phyloP scores from a whole-genome alignment of 75 land plant genomes.

The Cunninghamia lanceolata region DNA sequence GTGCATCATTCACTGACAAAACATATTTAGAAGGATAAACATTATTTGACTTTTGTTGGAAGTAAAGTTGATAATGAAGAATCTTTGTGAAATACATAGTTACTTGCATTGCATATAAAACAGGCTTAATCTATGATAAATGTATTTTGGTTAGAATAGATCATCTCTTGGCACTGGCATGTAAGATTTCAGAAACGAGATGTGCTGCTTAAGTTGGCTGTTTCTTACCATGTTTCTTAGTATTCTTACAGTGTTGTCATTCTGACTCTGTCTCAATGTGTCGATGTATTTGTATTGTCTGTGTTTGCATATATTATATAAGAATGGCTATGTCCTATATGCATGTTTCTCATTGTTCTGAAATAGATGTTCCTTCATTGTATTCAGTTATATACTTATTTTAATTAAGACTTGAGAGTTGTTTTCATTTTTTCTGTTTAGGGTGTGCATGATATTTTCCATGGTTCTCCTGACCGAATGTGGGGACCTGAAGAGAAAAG shows the following conservation, averaged over 20 bases:
- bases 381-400: neutral
- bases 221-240: neutral
- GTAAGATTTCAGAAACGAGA: neutral
- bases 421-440: slow-evolving; percentile 14
- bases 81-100: neutral
- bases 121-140: neutral
- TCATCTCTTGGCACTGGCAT: neutral
- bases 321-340: neutral
- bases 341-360: neutral
- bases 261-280: neutral
- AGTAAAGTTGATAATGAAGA: neutral
- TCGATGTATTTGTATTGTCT: neutral
- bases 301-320: neutral
- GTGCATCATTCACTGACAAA: neutral
- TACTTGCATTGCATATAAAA: neutral
- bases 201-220: neutral
- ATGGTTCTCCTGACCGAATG: slow-evolving; percentile 82
- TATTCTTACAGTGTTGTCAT: too few species aligned
- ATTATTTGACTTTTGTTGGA: neutral
- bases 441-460: slow-evolving; percentile 97
- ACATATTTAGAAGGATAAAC: neutral
- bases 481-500: slow-evolving; percentile 90
- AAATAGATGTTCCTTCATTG: neutral
- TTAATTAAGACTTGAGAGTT: neutral
- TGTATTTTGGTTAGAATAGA: neutral